A percentile compares a stretch with the other conserved stretches of the same genome.
Conservation (phyloP, 768 basidiomycete species). For the Calvatia gigantea region DNA sequence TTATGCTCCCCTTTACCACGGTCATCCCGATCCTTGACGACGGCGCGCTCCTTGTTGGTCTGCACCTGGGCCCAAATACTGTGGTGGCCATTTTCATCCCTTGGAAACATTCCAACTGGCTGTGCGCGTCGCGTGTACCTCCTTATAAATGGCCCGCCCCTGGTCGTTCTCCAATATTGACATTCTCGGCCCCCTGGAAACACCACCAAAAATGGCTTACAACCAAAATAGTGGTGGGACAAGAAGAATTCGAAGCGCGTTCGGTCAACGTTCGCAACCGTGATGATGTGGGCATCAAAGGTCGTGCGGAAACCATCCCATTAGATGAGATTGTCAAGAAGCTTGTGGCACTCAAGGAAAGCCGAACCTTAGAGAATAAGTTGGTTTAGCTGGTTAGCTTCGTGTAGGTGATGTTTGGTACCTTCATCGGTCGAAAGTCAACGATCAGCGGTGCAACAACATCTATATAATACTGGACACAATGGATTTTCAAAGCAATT, state of each 20-base stretch:
- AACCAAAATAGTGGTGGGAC: constrained; percentile 91
- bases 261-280: constrained; percentile 97
- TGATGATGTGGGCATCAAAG: constrained; percentile 87
- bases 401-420: too few species aligned
- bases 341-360: constrained; percentile 67
- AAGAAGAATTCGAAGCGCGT: constrained; percentile 80
- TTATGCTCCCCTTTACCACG: background rate
- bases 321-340: constrained; percentile 70
- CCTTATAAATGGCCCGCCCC: too few species aligned
- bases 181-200: background rate
- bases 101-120: too few species aligned
- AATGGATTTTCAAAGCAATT: too few species aligned
- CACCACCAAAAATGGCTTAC: background rate
- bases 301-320: constrained; percentile 69
- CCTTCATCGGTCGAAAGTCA: too few species aligned
- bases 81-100: background rate
- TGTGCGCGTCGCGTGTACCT: too few species aligned
- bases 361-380: constrained; percentile 40
- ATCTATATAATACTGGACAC: too few species aligned
- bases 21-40: background rate
- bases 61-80: background rate
- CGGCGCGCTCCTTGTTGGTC: background rate
- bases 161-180: too few species aligned
- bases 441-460: too few species aligned
- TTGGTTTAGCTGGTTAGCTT: too few species aligned